phyloP scores from a whole-genome alignment of 2,329 filamentous ascomycete genomes.

The Exophiala calicioides region DNA sequence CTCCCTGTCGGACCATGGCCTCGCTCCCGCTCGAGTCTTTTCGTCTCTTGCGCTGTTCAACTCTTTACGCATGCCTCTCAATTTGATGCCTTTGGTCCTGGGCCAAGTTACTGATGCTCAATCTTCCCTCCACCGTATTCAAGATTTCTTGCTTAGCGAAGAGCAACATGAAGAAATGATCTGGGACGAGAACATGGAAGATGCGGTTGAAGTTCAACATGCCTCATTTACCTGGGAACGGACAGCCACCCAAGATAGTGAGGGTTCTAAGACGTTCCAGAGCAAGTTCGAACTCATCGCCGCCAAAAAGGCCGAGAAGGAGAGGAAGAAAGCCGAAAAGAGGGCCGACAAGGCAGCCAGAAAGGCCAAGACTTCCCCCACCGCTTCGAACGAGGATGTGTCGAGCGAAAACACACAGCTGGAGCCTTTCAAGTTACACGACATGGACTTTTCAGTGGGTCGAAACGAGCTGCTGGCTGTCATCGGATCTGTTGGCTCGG shows the following conservation, averaged over 20 bases:
- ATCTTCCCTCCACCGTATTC: conserved; percentile 78
- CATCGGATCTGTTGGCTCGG: conserved; percentile 86
- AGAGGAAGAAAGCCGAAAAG: conserved; percentile 45
- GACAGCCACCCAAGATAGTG: conserved; percentile 32
- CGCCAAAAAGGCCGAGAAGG: conserved; percentile 49
- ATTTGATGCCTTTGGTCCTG: conserved; percentile 82
- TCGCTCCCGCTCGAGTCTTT: conserved; percentile 76
- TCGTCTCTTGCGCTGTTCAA: conserved; percentile 95
- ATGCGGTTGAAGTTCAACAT: conserved; percentile 66
- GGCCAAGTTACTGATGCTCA: conserved; percentile 88
- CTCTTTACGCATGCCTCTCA: conserved; percentile 82
- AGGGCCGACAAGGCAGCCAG: conserved; percentile 34
- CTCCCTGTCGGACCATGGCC: conserved; percentile 62
- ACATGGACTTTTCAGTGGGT: conserved; percentile 45
- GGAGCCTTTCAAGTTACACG: conserved; percentile 44
- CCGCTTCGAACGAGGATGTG: conserved; percentile 29
- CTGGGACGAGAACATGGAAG: conserved; percentile 54
- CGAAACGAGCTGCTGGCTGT: conserved; percentile 62
- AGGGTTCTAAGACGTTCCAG: conserved; percentile 29
- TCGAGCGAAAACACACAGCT: conserved; percentile 29
- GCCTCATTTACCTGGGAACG: conserved; percentile 88
- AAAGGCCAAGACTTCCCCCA: conserved; percentile 34
- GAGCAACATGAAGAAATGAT: conserved; percentile 74
- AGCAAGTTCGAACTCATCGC: conserved; percentile 39
- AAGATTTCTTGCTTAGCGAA: conserved; percentile 84